These are phyloP conservation scores for Castanea sativa DNA, from an alignment of 306 rosid species.

Conservation along the genomic window DNA sequence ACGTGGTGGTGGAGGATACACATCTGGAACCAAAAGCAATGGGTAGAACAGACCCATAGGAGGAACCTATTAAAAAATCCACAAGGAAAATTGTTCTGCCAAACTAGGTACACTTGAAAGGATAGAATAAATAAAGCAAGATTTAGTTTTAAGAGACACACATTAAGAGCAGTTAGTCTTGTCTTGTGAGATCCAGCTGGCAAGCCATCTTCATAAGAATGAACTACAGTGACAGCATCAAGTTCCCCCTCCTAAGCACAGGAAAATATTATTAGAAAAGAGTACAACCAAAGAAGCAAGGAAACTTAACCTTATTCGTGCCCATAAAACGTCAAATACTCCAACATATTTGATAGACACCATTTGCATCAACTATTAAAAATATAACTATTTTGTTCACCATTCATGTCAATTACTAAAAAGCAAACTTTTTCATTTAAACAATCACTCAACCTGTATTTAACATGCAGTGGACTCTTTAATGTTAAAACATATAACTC, in stretches of 20 bases:
- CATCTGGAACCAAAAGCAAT: conserved; percentile 81
- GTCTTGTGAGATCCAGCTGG: conserved; percentile 86
- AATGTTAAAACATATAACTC: not conserved
- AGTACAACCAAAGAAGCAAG: conserved; percentile 22
- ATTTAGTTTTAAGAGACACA: conserved; percentile 31
- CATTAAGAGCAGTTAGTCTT: conserved; percentile 81
- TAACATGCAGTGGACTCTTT: not conserved
- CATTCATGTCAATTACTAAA: not conserved
- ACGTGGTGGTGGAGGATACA: conserved; percentile 95
- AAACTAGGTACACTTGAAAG: conserved; percentile 1
- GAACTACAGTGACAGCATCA: conserved; percentile 73
- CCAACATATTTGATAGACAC: not conserved
- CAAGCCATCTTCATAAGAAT: conserved; percentile 74
- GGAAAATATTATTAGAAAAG: conserved; percentile 16
- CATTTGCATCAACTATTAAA: not conserved
- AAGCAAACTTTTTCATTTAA: not conserved
- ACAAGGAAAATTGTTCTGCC: conserved; percentile 13
- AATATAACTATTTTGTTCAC: not conserved
- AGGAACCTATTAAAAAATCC: conserved; percentile 58
- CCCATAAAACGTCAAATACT: not conserved
- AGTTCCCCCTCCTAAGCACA: conserved; percentile 71
- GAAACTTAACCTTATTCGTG: not conserved
- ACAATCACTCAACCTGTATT: not conserved
- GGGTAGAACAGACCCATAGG: conserved; percentile 98
- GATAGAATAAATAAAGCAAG: conserved; percentile 15